These are phyloP conservation scores for Botrytis aclada DNA, from an alignment of 2,329 filamentous ascomycete genomes.

Conservation along the genomic window DNA sequence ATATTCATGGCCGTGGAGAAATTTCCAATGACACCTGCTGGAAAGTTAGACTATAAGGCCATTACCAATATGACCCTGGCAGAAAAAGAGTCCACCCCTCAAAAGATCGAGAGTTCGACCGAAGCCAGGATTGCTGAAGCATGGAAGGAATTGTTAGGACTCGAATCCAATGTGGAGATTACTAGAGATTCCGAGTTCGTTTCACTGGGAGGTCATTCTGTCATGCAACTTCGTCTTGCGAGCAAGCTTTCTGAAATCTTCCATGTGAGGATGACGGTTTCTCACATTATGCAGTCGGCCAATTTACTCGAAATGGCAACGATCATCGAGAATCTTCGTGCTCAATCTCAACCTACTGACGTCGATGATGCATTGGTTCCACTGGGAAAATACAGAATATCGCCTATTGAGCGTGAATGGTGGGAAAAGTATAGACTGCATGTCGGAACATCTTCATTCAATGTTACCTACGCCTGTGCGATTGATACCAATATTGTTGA, in stretches of 20 bases:
- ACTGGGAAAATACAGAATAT: constrained; percentile 4
- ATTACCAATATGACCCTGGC: constrained; percentile 20
- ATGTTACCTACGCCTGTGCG: constrained; percentile 30
- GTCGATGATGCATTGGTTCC: not conserved
- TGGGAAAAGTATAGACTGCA: constrained; percentile 13
- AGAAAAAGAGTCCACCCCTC: not conserved
- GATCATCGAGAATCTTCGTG: constrained; percentile 3
- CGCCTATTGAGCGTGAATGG: constrained; percentile 22
- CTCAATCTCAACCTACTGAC: not conserved
- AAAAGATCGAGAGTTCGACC: not conserved
- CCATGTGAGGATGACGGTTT: constrained; percentile 22
- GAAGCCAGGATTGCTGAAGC: constrained; percentile 17
- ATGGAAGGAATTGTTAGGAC: constrained; percentile 24
- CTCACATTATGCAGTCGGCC: constrained; percentile 24
- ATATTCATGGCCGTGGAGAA: constrained; percentile 29
- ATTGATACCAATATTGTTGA: constrained; percentile 21
- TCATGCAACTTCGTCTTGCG: constrained; percentile 31
- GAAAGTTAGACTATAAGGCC: constrained; percentile 39
- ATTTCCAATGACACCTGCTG: constrained; percentile 37
- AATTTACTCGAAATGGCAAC: constrained; percentile 13
- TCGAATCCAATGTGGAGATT: constrained; percentile 19
- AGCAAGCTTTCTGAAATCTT: constrained; percentile 20
- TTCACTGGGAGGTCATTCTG: constrained; percentile 35
- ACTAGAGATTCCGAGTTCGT: constrained; percentile 29
- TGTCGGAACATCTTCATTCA: constrained; percentile 31